phyloP scores from a whole-genome alignment of 202 grass and related monocot genomes.

The Panicum hallii region DNA sequence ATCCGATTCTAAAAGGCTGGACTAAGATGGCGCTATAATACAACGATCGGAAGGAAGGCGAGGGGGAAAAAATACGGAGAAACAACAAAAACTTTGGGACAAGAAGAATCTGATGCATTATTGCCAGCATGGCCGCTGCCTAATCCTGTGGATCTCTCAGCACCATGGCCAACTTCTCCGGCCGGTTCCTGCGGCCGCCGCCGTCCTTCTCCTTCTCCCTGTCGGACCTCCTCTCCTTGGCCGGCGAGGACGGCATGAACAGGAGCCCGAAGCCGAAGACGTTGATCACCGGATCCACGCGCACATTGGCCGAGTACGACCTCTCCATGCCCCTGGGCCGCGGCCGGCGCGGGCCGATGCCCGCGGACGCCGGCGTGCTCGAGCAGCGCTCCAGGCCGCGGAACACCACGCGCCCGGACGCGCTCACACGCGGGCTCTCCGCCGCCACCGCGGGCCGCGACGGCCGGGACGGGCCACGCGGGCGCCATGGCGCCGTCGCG shows the following conservation, averaged over 20 bases:
- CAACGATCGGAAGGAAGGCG: slow-evolving; percentile 29
- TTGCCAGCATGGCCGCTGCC: slow-evolving; percentile 49
- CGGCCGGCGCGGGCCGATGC: slow-evolving; percentile 37
- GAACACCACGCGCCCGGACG: slow-evolving; percentile 71
- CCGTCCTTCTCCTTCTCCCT: slow-evolving; percentile 35
- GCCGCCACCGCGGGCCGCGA: slow-evolving; percentile 18
- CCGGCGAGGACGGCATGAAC: slow-evolving; percentile 51
- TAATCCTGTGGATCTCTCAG: slow-evolving; percentile 64
- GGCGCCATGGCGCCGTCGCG: slow-evolving; percentile 13
- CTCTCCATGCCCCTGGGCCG: slow-evolving; percentile 66
- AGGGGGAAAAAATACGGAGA: neutral
- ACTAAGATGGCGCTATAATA: slow-evolving; percentile 30
- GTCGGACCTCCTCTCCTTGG: slow-evolving; percentile 45
- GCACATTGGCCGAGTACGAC: slow-evolving; percentile 72
- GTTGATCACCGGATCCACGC: slow-evolving; percentile 73
- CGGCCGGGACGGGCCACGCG: neutral
- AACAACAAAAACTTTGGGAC: slow-evolving; percentile 19
- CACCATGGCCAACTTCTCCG: slow-evolving; percentile 59
- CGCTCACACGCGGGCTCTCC: slow-evolving; percentile 69
- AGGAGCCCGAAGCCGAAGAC: slow-evolving; percentile 63
- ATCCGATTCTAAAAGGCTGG: slow-evolving; percentile 13
- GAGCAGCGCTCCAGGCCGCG: slow-evolving; percentile 66
- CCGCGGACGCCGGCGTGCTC: slow-evolving; percentile 53
- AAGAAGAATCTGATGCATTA: slow-evolving; percentile 47
- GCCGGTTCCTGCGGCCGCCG: slow-evolving; percentile 46